Evolutionary conservation across 2,329 filamentous ascomycete genomes (phyloP).

Genomic region (Claviceps africana): DNA sequence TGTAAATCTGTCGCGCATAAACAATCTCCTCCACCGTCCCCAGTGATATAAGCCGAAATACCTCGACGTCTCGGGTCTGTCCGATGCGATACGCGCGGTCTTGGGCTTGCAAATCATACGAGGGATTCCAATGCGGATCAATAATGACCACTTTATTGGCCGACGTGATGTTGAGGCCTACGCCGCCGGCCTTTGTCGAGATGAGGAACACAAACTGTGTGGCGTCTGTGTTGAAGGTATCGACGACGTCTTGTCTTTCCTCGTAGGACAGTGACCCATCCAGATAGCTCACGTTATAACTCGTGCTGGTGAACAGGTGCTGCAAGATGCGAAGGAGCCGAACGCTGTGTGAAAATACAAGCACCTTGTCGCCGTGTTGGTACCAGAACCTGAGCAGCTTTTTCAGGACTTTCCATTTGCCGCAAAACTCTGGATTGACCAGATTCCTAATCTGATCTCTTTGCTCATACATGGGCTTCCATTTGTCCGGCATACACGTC

Average conservation of each 20-base stretch:
- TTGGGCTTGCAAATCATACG: slow-evolving; percentile 88
- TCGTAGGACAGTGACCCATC: slow-evolving; percentile 75
- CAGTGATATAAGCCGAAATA: slow-evolving; percentile 78
- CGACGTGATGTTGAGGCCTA: slow-evolving; percentile 90
- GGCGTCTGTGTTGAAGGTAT: slow-evolving; percentile 82
- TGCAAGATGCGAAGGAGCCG: slow-evolving; percentile 71
- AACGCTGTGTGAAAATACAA: slow-evolving; percentile 90
- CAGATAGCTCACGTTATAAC: slow-evolving; percentile 82
- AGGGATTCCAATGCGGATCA: slow-evolving; percentile 95
- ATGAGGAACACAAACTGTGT: slow-evolving; percentile 90
- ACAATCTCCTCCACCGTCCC: slow-evolving; percentile 96
- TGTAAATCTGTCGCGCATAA: slow-evolving; percentile 94
- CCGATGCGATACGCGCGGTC: slow-evolving; percentile 94
- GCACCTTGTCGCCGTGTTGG: slow-evolving; percentile 76
- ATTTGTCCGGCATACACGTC: slow-evolving; percentile 59
- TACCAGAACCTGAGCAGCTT: slow-evolving; percentile 86
- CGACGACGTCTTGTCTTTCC: slow-evolving; percentile 67
- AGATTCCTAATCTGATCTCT: slow-evolving; percentile 69
- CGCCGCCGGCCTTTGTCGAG: slow-evolving; percentile 81
- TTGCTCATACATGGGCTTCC: slow-evolving; percentile 58
- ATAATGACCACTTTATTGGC: slow-evolving; percentile 97
- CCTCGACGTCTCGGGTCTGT: slow-evolving; percentile 83
- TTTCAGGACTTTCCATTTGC: slow-evolving; percentile 88
- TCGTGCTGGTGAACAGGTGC: slow-evolving; percentile 73
- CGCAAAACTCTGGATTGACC: slow-evolving; percentile 81